These are phyloP conservation scores for Hypomontagnella monticulosa DNA, from an alignment of 495 filamentous ascomycete species.

Conservation along the genomic window DNA sequence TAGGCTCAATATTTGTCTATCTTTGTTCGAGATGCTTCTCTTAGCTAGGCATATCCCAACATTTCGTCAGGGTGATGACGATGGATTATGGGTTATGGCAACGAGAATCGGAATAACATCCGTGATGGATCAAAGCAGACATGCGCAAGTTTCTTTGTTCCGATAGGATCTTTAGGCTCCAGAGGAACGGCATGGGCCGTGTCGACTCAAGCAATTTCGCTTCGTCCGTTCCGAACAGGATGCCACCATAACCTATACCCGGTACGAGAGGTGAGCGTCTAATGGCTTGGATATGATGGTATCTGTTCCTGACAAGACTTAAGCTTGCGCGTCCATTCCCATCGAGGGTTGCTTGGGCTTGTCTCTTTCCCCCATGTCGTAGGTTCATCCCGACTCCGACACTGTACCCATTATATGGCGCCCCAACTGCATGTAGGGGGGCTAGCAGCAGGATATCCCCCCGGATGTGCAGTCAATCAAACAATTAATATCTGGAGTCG, in stretches of 20 bases:
- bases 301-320: conserved; percentile 5
- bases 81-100: conserved; percentile 4
- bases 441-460: conserved; percentile 14
- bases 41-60: conserved; percentile 1
- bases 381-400: conserved; percentile 13
- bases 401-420: conserved; percentile 10
- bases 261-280: background rate
- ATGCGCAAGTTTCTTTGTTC: conserved; percentile 16
- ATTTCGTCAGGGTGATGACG: conserved; percentile 14
- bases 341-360: conserved; percentile 5
- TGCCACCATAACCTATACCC: conserved; percentile 23
- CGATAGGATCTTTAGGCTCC: conserved; percentile 23
- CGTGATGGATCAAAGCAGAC: background rate
- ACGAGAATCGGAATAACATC: conserved; percentile 11
- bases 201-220: conserved; percentile 27
- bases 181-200: conserved; percentile 21
- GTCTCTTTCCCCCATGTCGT: background rate
- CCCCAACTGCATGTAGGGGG: conserved; percentile 6
- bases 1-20: background rate
- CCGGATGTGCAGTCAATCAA: conserved; percentile 26
- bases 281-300: background rate
- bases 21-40: conserved; percentile 12
- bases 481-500: conserved; percentile 31
- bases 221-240: conserved; percentile 29
- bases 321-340: conserved; percentile 7